Percentiles rank a stretch among this genome's conserved stretches.
These are phyloP conservation scores for Suhomyces bribrorum DNA, from an alignment of 1,139 yeast species.

Conservation along the genomic window DNA sequence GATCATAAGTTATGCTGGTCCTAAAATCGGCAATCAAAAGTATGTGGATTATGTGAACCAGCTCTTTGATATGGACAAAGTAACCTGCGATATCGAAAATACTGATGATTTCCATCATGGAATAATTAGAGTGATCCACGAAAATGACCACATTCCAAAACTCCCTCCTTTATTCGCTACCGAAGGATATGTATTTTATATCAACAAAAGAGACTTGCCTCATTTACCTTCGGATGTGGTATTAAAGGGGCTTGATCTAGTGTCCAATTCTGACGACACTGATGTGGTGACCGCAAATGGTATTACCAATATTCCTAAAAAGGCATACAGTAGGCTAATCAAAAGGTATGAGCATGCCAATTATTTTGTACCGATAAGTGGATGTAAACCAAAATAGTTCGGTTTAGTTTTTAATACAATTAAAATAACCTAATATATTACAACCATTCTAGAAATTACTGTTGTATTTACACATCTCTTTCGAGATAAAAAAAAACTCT, in stretches of 20 bases:
- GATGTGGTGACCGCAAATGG: background rate
- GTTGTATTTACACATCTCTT: too few relatives aligned
- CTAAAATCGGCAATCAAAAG: conserved; percentile 57
- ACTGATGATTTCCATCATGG: conserved; percentile 29
- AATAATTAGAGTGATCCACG: conserved; percentile 54
- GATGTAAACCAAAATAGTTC: conserved; percentile 24
- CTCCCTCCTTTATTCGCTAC: conserved; percentile 51
- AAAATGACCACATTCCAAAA: conserved; percentile 56
- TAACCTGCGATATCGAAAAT: conserved; percentile 17
- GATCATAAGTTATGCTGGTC: conserved; percentile 61
- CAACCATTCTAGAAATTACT: too few relatives aligned
- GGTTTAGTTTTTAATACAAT: background rate
- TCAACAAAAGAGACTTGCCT: conserved; percentile 46
- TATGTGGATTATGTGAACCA: conserved; percentile 54
- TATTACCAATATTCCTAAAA: background rate
- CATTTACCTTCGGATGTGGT: conserved; percentile 42
- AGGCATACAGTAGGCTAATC: conserved; percentile 5
- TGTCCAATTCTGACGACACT: background rate
- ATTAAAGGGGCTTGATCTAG: conserved; percentile 4
- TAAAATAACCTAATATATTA: too few relatives aligned
- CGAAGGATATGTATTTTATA: conserved; percentile 52
- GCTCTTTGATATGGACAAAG: conserved; percentile 40
- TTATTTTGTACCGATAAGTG: conserved; percentile 36
- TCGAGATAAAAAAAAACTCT: too few relatives aligned
- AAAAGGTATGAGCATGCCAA: conserved; percentile 37